phyloP scores from a whole-genome alignment of 139 green algal species.

The Bryopsis sp. region DNA sequence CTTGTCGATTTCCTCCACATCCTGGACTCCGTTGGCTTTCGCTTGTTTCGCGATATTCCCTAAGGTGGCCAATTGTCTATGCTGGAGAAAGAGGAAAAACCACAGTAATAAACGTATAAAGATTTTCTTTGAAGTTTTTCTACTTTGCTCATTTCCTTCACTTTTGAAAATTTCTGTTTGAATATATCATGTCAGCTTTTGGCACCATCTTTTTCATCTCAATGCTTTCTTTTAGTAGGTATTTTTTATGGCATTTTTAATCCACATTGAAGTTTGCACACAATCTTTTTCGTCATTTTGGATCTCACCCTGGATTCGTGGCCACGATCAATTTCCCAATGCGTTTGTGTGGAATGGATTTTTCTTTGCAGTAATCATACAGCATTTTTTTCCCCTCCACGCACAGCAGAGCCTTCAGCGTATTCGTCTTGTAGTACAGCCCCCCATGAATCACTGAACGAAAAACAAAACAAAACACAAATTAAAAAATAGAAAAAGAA shows the following conservation, averaged over 20 bases:
- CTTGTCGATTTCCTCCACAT: conserved; percentile 48
- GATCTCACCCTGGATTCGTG: conserved; percentile 16
- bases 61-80: conserved; percentile 26
- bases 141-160: too few species aligned
- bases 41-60: conserved; percentile 23
- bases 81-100: background rate
- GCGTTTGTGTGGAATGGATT: conserved; percentile 39
- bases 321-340: conserved; percentile 78
- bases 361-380: conserved; percentile 50
- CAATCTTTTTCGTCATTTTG: too few species aligned
- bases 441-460: conserved; percentile 54
- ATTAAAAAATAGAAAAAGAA: conserved; percentile 6
- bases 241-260: too few species aligned
- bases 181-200: too few species aligned
- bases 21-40: conserved; percentile 51
- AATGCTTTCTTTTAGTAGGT: too few species aligned
- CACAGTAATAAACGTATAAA: background rate
- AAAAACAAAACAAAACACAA: conserved; percentile 3
- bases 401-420: conserved; percentile 69
- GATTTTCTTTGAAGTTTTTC: too few species aligned
- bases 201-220: too few species aligned
- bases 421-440: conserved; percentile 73
- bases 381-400: conserved; percentile 56
- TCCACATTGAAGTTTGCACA: too few species aligned
- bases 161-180: too few species aligned